Evolutionary conservation across 139 green algal genomes (phyloP), one percentile per base, ranked within the genome.

Genomic region (Chlorella sp.): DNA sequence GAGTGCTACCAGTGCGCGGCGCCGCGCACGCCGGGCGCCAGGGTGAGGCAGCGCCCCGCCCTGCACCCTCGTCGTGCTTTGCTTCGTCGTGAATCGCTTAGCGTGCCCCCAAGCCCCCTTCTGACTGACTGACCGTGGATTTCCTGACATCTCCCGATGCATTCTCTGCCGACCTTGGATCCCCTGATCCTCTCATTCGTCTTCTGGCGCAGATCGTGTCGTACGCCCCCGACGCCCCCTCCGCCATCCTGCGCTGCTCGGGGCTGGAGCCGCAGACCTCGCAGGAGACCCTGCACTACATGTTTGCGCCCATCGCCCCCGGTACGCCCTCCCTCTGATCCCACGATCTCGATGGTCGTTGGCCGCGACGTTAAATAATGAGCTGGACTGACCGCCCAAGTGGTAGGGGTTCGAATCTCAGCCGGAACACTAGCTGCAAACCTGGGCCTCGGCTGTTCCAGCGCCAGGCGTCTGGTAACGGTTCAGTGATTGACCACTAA

Each of bases 1-100:
- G 89, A 94, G 67, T 94, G 89, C 77, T 89, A 90, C 76, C 84
- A 92, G 64, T 94, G 89, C 84, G 88, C 69, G 51, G 79, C 79
- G 25, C 59, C 76, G 1, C 73, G 85, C 4, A 79, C 85, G 12
- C 66, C 77, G 21, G 74, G 87, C n/a, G n/a, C n/a, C n/a, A n/a
- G n/a, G n/a, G n/a, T n/a, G n/a, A n/a, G n/a, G n/a, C n/a, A n/a
- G n/a, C n/a, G n/a, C n/a, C n/a, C n/a, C n/a, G n/a, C n/a, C n/a
- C n/a, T n/a, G n/a, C n/a, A n/a, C n/a, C n/a, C n/a, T n/a, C n/a
- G n/a, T n/a, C n/a, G n/a, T n/a, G n/a, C n/a, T n/a, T n/a, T n/a
- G n/a, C n/a, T n/a, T n/a, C n/a, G n/a, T n/a, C n/a, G n/a, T n/a
- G n/a, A n/a, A n/a, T n/a, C n/a, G n/a, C n/a, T n/a, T n/a, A n/a